Conservation (phyloP, 1,284 basidiomycete genomes). For the Vanrija sp. region DNA sequence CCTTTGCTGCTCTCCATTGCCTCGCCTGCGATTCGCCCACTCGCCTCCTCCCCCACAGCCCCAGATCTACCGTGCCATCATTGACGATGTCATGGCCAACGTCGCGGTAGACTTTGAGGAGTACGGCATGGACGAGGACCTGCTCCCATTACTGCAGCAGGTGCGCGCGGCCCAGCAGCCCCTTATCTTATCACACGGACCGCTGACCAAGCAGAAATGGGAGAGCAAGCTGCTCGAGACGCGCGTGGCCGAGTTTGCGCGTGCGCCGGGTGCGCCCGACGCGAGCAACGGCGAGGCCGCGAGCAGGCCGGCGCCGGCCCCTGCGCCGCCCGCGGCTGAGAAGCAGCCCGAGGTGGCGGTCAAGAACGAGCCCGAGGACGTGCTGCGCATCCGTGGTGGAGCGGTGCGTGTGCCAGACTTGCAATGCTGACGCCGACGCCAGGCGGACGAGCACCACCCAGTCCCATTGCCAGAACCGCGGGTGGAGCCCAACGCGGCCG, state of each 20-base stretch:
- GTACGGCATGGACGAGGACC: slow-evolving; percentile 88
- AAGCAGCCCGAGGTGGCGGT: slow-evolving; percentile 25
- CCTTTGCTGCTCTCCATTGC: not conserved
- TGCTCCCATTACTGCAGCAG: slow-evolving; percentile 79
- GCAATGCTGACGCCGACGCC: not conserved
- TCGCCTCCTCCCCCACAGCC: slow-evolving; percentile 57
- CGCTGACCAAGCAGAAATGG: slow-evolving; percentile 68
- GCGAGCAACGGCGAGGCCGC: not conserved
- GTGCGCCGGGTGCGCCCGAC: slow-evolving; percentile 22
- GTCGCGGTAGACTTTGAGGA: slow-evolving; percentile 96
- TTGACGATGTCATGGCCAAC: slow-evolving; percentile 87
- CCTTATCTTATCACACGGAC: not conserved
- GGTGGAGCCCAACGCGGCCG: slow-evolving; percentile 47
- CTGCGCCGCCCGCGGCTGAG: not conserved
- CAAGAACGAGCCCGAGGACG: slow-evolving; percentile 43
- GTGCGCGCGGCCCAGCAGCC: slow-evolving; percentile 55
- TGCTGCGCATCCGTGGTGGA: slow-evolving; percentile 38
- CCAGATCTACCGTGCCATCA: slow-evolving; percentile 82
- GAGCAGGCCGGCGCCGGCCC: not conserved
- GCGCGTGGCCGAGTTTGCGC: slow-evolving; percentile 80
- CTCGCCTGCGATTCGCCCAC: not conserved
- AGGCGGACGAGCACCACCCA: slow-evolving; percentile 7
- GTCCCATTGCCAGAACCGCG: slow-evolving; percentile 15
- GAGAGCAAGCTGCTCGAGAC: slow-evolving; percentile 86
- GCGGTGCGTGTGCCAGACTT: slow-evolving; percentile 12